Conservation (phyloP, 192 early-diverging fungal species). For the Funneliformis geosporum region DNA sequence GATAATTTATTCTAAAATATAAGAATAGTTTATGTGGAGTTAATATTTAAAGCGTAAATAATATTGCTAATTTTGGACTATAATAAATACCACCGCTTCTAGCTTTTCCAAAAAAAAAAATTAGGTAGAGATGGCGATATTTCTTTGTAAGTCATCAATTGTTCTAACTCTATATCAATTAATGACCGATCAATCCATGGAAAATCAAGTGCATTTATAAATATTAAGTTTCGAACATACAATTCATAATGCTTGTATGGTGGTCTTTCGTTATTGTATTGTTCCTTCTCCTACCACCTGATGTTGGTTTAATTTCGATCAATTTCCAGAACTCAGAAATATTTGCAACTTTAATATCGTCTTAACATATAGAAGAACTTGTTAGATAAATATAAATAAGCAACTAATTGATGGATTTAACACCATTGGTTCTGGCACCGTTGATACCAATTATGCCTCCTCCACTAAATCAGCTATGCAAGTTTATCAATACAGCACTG, state of each 20-base stretch:
- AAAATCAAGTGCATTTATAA: background rate
- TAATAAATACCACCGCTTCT: background rate
- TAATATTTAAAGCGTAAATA: background rate
- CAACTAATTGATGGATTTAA: slow-evolving; percentile 1
- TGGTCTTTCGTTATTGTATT: background rate
- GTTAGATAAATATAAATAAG: background rate
- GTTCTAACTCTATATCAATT: slow-evolving; percentile 2
- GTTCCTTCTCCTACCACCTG: slow-evolving; percentile 1
- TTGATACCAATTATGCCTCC: too few species aligned
- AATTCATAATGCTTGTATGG: background rate
- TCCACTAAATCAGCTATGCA: too few species aligned
- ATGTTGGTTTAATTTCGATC: background rate
- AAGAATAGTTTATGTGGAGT: too few species aligned
- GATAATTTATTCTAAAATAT: slow-evolving; percentile 3
- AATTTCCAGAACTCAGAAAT: background rate
- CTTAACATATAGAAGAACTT: background rate
- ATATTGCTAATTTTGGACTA: background rate
- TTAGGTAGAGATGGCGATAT: background rate
- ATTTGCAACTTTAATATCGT: background rate
- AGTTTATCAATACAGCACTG: too few species aligned
- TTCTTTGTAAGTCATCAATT: background rate
- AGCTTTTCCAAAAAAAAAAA: background rate
- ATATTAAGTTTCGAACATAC: background rate
- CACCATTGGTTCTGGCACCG: background rate
- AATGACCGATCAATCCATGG: background rate